phyloP scores from a whole-genome alignment of 768 basidiomycete species.

The Pisolithus sp. region DNA sequence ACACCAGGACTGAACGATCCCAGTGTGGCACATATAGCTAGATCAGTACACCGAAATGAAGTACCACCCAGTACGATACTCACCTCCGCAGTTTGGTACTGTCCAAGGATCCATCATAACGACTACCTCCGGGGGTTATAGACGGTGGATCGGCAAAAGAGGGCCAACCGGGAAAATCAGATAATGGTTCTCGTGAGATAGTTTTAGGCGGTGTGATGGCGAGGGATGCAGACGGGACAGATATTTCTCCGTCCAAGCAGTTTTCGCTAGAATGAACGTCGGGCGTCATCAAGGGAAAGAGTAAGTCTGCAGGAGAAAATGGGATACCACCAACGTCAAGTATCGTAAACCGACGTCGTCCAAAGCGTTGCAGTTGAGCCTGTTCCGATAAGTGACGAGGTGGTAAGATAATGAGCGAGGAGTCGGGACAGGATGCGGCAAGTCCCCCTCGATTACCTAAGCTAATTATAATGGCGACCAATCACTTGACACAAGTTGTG shows the following conservation, averaged over 20 bases:
- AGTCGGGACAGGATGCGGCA: too few relatives aligned
- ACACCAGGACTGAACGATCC: slow-evolving; percentile 7
- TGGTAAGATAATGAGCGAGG: too few relatives aligned
- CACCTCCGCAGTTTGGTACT: slow-evolving; percentile 11
- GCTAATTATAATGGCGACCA: too few relatives aligned
- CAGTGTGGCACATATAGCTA: neutral
- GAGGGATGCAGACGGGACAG: slow-evolving; percentile 4
- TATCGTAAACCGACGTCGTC: neutral
- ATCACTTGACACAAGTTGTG: too few relatives aligned
- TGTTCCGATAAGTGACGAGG: too few relatives aligned
- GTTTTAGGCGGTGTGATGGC: slow-evolving; percentile 9
- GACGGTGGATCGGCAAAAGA: slow-evolving; percentile 9
- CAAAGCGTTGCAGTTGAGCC: too few relatives aligned
- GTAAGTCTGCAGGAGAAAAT: neutral
- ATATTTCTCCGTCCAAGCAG: slow-evolving; percentile 1
- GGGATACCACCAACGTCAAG: neutral
- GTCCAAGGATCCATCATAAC: slow-evolving; percentile 3
- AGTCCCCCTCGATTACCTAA: too few relatives aligned
- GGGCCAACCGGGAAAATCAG: slow-evolving; percentile 12
- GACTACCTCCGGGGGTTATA: slow-evolving; percentile 12
- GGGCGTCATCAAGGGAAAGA: neutral
- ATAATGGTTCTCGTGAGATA: slow-evolving; percentile 5
- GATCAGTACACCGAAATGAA: neutral
- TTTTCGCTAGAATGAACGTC: neutral
- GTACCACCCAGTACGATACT: neutral